Evolutionary conservation across 2,329 filamentous ascomycete species (phyloP).

Genomic region (Epichloe sylvatica): DNA sequence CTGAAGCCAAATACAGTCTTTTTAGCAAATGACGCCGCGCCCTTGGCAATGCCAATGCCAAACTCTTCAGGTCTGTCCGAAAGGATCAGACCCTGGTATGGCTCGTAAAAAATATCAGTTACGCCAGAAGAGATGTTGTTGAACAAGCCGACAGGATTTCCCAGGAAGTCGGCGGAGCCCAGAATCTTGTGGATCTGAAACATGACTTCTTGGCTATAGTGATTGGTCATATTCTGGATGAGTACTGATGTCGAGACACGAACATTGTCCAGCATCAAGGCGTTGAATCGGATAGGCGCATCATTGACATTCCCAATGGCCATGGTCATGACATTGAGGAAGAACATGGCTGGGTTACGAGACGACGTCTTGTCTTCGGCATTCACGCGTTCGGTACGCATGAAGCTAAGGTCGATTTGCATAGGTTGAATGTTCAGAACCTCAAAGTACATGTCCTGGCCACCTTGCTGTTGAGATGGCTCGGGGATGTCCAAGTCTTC

Average conservation of each 20-base stretch:
- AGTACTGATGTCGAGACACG: constrained; percentile 76
- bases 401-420: constrained; percentile 94
- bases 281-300: constrained; percentile 84
- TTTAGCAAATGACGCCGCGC: constrained; percentile 93
- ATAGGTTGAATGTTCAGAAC: constrained; percentile 93
- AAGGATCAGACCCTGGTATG: constrained; percentile 93
- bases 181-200: constrained; percentile 96
- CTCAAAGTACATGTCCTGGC: constrained; percentile 96
- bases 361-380: constrained; percentile 87
- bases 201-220: constrained; percentile 93
- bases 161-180: constrained; percentile 91
- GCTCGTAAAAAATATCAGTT: constrained; percentile 97
- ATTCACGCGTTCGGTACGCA: constrained; percentile 91
- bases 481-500: constrained; percentile 85
- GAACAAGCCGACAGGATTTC: constrained; percentile 94
- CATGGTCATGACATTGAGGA: constrained; percentile 97
- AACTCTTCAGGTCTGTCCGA: constrained; percentile 92
- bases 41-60: constrained; percentile 88
- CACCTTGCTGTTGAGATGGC: constrained; percentile 67
- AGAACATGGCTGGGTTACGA: constrained; percentile 93
- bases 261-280: constrained; percentile 87
- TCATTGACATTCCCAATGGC: constrained; percentile 98
- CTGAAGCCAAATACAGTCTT: constrained; percentile 96
- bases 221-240: constrained; percentile 73
- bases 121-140: constrained; percentile 97